Evolutionary conservation across 148 eudicot species (phyloP).

Genomic region (Vaccinium darrowii): DNA sequence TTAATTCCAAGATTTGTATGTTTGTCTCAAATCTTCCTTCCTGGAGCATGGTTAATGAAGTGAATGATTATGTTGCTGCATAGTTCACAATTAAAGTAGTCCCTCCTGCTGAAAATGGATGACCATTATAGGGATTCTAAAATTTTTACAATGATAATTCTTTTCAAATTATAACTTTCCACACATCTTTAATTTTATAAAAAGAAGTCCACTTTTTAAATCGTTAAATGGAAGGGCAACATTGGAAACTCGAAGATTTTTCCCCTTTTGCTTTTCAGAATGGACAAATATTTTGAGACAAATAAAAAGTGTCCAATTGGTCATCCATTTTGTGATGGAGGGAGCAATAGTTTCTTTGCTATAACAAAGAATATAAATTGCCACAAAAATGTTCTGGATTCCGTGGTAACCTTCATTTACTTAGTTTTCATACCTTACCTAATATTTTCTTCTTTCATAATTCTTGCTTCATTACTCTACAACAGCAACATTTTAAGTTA

Average conservation of each 20-base stretch:
- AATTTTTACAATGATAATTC: background rate
- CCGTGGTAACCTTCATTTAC: background rate
- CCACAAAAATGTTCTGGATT: background rate
- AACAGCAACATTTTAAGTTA: background rate
- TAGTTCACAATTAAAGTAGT: background rate
- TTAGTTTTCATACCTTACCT: background rate
- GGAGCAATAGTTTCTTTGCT: background rate
- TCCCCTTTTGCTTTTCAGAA: background rate
- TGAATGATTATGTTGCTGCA: background rate
- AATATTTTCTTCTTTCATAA: background rate
- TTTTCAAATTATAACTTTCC: background rate
- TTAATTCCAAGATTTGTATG: background rate
- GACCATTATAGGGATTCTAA: background rate
- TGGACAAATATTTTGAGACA: background rate
- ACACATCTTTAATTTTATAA: too few relatives aligned
- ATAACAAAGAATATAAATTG: background rate
- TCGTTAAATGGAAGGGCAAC: background rate
- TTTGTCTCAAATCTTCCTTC: background rate
- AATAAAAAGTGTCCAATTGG: background rate
- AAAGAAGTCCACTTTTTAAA: background rate
- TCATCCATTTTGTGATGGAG: background rate
- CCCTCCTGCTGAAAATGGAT: background rate
- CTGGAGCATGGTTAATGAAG: slow-evolving; percentile 9
- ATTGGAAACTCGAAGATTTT: background rate
- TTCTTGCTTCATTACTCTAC: background rate